Conservation (phyloP, 1,284 basidiomycete genomes). For the Psilocybe mexicana region DNA sequence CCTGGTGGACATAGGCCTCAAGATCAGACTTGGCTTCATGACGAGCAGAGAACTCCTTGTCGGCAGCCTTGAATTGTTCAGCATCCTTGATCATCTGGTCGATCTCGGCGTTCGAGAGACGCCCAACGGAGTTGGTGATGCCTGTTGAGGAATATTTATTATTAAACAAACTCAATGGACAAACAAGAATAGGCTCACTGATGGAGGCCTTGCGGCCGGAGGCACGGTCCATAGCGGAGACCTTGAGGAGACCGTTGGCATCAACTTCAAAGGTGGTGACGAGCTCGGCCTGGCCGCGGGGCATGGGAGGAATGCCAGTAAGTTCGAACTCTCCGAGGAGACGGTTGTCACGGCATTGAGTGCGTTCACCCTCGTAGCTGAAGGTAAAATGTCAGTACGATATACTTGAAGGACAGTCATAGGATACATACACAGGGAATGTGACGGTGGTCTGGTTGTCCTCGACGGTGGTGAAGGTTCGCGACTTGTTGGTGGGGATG, state of each 20-base stretch:
- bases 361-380: constrained; percentile 95
- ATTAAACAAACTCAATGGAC: constrained; percentile 5
- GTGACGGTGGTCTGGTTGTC: constrained; percentile 98
- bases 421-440: constrained; percentile 81
- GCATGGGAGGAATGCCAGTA: constrained; percentile 95
- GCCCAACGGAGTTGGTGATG: constrained; percentile 95
- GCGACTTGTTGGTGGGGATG: constrained; percentile 95
- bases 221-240: constrained; percentile 92
- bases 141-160: constrained; percentile 38
- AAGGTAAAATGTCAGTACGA: constrained; percentile 12
- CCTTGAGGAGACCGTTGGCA: constrained; percentile 95
- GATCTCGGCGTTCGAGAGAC: constrained; percentile 92
- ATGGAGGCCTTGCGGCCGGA: constrained; percentile 97
- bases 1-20: constrained; percentile 93
- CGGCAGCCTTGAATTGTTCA: constrained; percentile 93
- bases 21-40: constrained; percentile 97
- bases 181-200: constrained; percentile 51
- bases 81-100: constrained; percentile 99
- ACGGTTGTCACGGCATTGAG: constrained; percentile 95
- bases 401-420: background rate
- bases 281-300: constrained; percentile 94
- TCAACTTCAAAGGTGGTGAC: constrained; percentile 97
- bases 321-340: constrained; percentile 98
- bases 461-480: constrained; percentile 96
- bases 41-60: constrained; percentile 95